Base-by-base conservation (phyloP, 2,329 filamentous ascomycete species). In the Didymella lethalis region DNA sequence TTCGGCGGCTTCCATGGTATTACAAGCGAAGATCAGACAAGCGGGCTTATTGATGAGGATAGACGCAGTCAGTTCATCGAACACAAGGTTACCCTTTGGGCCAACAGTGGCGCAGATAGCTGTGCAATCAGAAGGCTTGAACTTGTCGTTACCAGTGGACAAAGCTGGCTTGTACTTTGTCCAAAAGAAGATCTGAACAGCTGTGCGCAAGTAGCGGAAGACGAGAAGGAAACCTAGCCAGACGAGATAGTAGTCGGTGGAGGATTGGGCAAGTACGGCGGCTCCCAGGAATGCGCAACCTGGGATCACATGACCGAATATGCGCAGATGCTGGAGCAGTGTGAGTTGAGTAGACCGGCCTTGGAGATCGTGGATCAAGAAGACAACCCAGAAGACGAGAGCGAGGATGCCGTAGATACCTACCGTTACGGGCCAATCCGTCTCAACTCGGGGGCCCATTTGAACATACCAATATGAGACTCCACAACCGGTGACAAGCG, bases 91-190 rank as follows among this genome's bases (percentile, higher is more conserved):
- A 0, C 44, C 51, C 1, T 14, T 25, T 0, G 64, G 63, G 10
- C 67, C 68, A 0, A 69, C 62, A 0, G 70, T 71, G 1, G 70
- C 63, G 2, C 69, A 44, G 2, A 72, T 59, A 1, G 70, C 66
- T 0, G 68, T 67, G 7, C 66, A 69, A 2, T 70, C 57, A 0
- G 12, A 10, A 7, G 57, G 23, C 44, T 61, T 60, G 32, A 46
- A 28, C 25, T 1, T 12, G 6, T 53, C 49, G 4, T 32, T 14
- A 2, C 38, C 25, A 0, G 36, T 18, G 0, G 48, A 18, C 1
- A 51, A 16, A 1, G 59, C 45, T 0, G 54, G 62, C 38, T 62
- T 47, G 43, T 72, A 70, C n/a, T 38, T 40, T 11, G 50, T 61
- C 63, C 61, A 70, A 40, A 64, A 69, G 38, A 46, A 66, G 16